Percentiles rank a stretch among this genome's conserved stretches.
Evolutionary conservation across 371 early-diverging fungal species (phyloP).

Genomic region (Amoeboradix gromovi): DNA sequence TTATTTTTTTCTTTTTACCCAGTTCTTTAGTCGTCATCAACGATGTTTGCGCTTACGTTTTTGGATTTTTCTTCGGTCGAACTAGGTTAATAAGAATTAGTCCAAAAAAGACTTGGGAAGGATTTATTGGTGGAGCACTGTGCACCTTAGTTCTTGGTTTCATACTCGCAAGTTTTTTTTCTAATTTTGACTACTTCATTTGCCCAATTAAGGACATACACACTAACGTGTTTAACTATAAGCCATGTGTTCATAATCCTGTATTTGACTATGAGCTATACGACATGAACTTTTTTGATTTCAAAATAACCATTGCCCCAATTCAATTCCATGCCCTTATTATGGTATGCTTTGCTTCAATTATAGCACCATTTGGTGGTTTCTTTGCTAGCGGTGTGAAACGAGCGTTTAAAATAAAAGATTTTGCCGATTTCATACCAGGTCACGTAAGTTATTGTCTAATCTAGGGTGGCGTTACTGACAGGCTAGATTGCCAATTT

Average conservation of each 20-base stretch:
- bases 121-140: constrained; percentile 79
- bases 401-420: constrained; percentile 91
- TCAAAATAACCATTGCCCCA: constrained; percentile 33
- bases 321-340: constrained; percentile 62
- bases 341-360: constrained; percentile 72
- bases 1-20: constrained; percentile 81
- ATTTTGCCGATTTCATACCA: constrained; percentile 89
- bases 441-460: constrained; percentile 23
- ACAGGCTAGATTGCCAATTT: constrained; percentile 94
- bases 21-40: constrained; percentile 75
- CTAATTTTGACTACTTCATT: constrained; percentile 42
- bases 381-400: constrained; percentile 96
- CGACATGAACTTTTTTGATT: no score
- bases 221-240: constrained; percentile 18
- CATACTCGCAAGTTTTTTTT: constrained; percentile 24
- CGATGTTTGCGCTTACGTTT: constrained; percentile 90
- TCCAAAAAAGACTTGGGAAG: constrained; percentile 99
- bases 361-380: constrained; percentile 96
- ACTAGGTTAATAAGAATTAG: constrained; percentile 76
- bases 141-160: constrained; percentile 60
- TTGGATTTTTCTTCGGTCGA: constrained; percentile 73
- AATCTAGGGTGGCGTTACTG: constrained; percentile 95
- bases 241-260: constrained; percentile 31
- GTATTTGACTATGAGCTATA: constrained; percentile 28
- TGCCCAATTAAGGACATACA: constrained; percentile 46